Base-by-base conservation (phyloP, 2,329 filamentous ascomycete species). In the Chaetomiaceae sp. region DNA sequence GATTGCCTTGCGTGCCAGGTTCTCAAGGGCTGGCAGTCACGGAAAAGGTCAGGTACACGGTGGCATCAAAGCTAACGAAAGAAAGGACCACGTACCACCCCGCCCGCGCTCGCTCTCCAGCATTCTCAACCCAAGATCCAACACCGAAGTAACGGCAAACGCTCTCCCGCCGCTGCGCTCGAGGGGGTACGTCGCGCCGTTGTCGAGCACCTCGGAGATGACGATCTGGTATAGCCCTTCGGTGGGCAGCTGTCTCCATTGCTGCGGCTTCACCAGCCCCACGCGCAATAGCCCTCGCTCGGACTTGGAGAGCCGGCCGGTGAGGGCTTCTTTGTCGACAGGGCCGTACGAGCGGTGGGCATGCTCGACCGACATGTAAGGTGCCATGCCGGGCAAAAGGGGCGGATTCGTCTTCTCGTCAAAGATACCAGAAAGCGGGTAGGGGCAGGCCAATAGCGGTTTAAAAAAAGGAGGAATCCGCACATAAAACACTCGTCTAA, bases 61-160 rank as follows among this genome's bases (percentile, higher is more conserved):
- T n/a, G n/a, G n/a, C n/a, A n/a, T n/a, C n/a, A 18, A 33, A 41
- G 25, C 5, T 27, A 27, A 9, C 5, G 25, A 9, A 9, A 13
- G 10, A 16, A 13, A n/a, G 5, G n/a, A 20, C 36, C 5, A 43
- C 57, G 2, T 21, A 61, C 59, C 55, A 13, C 14, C n/a, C 40
- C 54, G 37, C 18, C 57, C 59, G 2, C 57, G 47, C 1, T 21
- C 16, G 29, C 57, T 57, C 48, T 61, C 59, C 16, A 61, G 27
- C 55, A 61, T 61, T 38, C 59, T 36, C 46, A 61, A 13, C n/a
- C 59, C 57, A 0, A 61, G 42, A 32, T 61, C 57, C 16, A 61
- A 33, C 25, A 61, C 57, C 2, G 55, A 30, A 1, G 55, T 51
- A 5, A 61, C 57, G 9, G 58, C 48, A 38, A 59, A 58, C 2